Conservation (phyloP, 768 basidiomycete species). For the Serendipita sp. region DNA sequence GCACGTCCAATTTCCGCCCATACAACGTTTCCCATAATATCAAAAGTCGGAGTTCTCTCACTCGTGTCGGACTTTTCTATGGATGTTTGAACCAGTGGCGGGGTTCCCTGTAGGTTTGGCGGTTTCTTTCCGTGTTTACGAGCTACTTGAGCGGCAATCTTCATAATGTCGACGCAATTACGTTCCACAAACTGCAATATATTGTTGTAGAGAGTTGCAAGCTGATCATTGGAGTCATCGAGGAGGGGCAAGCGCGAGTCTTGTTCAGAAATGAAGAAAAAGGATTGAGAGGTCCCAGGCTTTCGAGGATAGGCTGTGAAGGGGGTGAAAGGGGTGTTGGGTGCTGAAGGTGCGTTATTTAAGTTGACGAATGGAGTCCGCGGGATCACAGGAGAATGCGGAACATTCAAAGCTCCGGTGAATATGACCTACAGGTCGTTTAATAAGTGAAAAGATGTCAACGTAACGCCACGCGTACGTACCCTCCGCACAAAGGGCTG, state of each 20-base stretch:
- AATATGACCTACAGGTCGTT: conserved; percentile 55
- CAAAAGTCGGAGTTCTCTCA: conserved; percentile 34
- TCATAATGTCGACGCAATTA: conserved; percentile 60
- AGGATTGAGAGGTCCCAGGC: conserved; percentile 24
- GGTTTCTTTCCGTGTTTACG: conserved; percentile 27
- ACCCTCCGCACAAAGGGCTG: conserved; percentile 68
- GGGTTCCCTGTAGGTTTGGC: conserved; percentile 6
- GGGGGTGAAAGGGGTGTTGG: conserved; percentile 40
- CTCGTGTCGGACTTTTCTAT: conserved; percentile 11
- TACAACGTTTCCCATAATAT: conserved; percentile 75
- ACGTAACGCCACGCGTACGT: conserved; percentile 9
- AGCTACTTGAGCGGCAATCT: conserved; percentile 52
- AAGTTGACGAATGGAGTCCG: conserved; percentile 48
- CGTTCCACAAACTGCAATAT: conserved; percentile 67
- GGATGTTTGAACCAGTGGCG: conserved; percentile 7
- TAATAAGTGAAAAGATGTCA: not conserved
- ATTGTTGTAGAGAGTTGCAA: conserved; percentile 67
- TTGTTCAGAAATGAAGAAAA: conserved; percentile 20
- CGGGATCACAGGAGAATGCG: conserved; percentile 62
- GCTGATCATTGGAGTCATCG: conserved; percentile 48
- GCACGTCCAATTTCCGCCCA: conserved; percentile 74
- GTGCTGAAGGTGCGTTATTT: conserved; percentile 33
- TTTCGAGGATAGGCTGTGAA: conserved; percentile 33
- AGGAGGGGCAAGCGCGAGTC: conserved; percentile 34
- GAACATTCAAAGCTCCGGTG: conserved; percentile 45